Percentiles rank a stretch among this genome's conserved stretches.
These are phyloP conservation scores for Ehretia macrophylla DNA, from an alignment of 257 asterid species.

Conservation along the genomic window DNA sequence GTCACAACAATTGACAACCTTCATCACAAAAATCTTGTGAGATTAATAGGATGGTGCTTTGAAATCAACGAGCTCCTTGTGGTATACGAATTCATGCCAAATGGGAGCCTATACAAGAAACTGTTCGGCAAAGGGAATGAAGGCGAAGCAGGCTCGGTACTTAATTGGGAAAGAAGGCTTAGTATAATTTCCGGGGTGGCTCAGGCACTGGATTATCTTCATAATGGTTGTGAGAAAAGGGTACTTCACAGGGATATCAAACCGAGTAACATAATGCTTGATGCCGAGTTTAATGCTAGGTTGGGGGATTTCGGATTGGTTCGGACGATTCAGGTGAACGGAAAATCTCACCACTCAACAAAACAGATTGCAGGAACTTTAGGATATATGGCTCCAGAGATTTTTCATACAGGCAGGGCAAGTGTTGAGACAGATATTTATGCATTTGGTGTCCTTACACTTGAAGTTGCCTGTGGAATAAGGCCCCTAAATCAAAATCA, in stretches of 20 bases:
- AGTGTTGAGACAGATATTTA: slow-evolving; percentile 18
- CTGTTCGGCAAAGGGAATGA: not conserved
- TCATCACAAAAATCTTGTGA: slow-evolving; percentile 17
- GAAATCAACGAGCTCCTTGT: slow-evolving; percentile 14
- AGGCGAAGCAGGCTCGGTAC: not conserved
- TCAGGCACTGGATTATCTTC: slow-evolving; percentile 21
- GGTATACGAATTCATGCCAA: slow-evolving; percentile 21
- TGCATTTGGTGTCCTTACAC: slow-evolving; percentile 20
- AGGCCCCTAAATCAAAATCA: slow-evolving; percentile 7
- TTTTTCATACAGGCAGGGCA: slow-evolving; percentile 14
- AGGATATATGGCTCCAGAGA: slow-evolving; percentile 23
- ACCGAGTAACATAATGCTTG: slow-evolving; percentile 20
- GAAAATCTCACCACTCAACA: slow-evolving; percentile 16
- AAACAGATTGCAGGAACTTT: slow-evolving; percentile 19
- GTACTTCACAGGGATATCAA: slow-evolving; percentile 17
- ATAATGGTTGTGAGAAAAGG: slow-evolving; percentile 17
- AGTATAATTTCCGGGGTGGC: no score
- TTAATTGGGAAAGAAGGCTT: slow-evolving; percentile 15
- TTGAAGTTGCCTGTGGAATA: slow-evolving; percentile 21
- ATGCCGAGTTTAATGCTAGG: slow-evolving; percentile 13
- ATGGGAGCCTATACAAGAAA: slow-evolving; percentile 17
- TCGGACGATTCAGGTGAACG: slow-evolving; percentile 7
- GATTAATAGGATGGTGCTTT: slow-evolving; percentile 15
- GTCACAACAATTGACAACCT: slow-evolving; percentile 19
- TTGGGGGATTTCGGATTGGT: slow-evolving; percentile 16